Evolutionary conservation across 148 eudicot species (phyloP), one percentile per base, ranked within the genome.

Genomic region (Rhododendron vialii): DNA sequence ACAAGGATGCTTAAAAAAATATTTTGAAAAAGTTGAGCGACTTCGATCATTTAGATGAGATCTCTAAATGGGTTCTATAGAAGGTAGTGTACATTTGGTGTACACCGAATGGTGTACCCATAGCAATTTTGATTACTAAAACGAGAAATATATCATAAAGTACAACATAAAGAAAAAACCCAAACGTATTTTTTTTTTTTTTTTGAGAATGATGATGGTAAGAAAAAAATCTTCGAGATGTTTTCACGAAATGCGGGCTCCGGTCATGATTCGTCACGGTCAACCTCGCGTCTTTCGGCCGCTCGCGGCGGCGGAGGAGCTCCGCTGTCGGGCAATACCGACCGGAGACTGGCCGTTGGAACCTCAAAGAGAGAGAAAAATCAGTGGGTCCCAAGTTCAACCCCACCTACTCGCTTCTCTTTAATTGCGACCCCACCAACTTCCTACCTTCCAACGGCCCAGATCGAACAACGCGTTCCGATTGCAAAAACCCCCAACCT

Each of bases 391-490:
- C 81, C 35, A 78, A 22, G 1, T 12, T 45, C n/a, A 18, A 10
- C 81, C 55, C 81, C 18, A 71, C 76, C 38, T 12, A 13, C 20
- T 30, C 2, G 7, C 76, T 0, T 14, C 41, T 5, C 36, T 30
- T 71, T 71, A 30, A 71, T 71, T 71, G 17, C 13, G 28, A 71
- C 7, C 47, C 83, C 24, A 5, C 38, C 71, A 57, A 55, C 33
- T 18, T 20, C 65, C 14, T 30, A 33, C 1, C 45, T 20, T 55
- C 71, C 69, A 81, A 89, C 88, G 88, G 90, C 41, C 35, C 75
- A 36, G 75, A 86, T 86, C 83, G n/a, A 53, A 41, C 82, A n/a
- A 85, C 88, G 81, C n/a, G 77, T 47, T 33, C 79, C 22, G 30
- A 18, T 78, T 80, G 81, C 86, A 73, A 33, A 73, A 18, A 3